Evolutionary conservation across 768 basidiomycete species (phyloP).

Genomic region (Tulasnella calospora): DNA sequence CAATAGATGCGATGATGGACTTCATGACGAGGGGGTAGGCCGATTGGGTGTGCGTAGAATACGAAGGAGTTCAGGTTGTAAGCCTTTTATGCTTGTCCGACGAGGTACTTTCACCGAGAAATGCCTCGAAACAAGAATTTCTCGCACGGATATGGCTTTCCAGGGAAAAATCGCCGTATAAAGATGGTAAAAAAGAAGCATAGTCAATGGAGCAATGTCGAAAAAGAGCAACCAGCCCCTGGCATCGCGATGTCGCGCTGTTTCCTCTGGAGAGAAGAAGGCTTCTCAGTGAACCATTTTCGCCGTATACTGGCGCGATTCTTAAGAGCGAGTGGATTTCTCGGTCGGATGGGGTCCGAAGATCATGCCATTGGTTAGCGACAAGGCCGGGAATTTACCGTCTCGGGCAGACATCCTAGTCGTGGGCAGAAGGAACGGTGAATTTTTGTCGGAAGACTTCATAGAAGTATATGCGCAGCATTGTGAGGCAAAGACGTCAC

Average conservation of each 20-base stretch:
- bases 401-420: neutral
- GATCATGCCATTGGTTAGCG: conserved; percentile 2
- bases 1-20: conserved; percentile 10
- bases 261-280: neutral
- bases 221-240: neutral
- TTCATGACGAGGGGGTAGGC: neutral
- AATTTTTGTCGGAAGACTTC: neutral
- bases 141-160: neutral
- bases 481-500: neutral
- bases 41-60: neutral
- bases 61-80: neutral
- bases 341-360: conserved; percentile 1
- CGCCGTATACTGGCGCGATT: neutral
- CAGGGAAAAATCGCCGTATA: neutral
- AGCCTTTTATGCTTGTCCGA: neutral
- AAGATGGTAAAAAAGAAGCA: neutral
- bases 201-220: neutral
- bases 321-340: neutral
- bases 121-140: neutral
- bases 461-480: neutral
- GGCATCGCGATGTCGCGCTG: neutral
- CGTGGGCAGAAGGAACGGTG: neutral
- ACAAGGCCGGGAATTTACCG: neutral
- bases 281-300: neutral
- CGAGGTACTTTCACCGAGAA: neutral